Conservation (phyloP, 1,284 basidiomycete species). For the Amylostereum chailletii region DNA sequence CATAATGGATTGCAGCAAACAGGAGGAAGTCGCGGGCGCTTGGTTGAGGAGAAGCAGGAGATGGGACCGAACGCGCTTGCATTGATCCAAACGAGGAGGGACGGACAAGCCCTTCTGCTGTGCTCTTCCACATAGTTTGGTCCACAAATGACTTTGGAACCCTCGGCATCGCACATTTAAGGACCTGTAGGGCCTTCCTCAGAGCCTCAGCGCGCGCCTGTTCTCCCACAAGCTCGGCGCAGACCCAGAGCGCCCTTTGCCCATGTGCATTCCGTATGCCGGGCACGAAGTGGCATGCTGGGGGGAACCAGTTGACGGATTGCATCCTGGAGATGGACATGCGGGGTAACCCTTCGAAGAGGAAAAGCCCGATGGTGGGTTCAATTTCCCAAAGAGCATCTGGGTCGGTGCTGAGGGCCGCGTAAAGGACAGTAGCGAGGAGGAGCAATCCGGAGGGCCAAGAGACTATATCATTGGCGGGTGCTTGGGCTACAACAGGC, state of each 20-base stretch:
- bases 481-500: constrained; percentile 16
- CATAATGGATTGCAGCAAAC: constrained; percentile 20
- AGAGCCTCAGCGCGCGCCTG: constrained; percentile 13
- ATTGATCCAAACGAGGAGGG: neutral
- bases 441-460: constrained; percentile 22
- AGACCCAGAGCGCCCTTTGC: constrained; percentile 17
- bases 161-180: neutral
- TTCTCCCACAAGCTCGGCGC: constrained; percentile 11
- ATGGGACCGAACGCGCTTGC: too few relatives aligned
- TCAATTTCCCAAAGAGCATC: constrained; percentile 20
- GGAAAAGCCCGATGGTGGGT: constrained; percentile 16
- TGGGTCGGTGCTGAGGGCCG: constrained; percentile 16
- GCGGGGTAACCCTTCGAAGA: constrained; percentile 16
- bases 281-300: constrained; percentile 18
- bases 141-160: neutral
- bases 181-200: constrained; percentile 6
- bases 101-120: neutral
- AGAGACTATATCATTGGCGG: constrained; percentile 20
- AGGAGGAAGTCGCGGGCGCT: constrained; percentile 18
- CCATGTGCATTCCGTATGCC: constrained; percentile 16
- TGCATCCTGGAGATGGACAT: constrained; percentile 18
- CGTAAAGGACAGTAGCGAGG: constrained; percentile 20
- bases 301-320: constrained; percentile 15
- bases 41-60: constrained; percentile 7
- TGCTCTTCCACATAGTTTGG: neutral